phyloP scores from a whole-genome alignment of 2,329 filamentous ascomycete genomes.

The Aspergillus ruber region DNA sequence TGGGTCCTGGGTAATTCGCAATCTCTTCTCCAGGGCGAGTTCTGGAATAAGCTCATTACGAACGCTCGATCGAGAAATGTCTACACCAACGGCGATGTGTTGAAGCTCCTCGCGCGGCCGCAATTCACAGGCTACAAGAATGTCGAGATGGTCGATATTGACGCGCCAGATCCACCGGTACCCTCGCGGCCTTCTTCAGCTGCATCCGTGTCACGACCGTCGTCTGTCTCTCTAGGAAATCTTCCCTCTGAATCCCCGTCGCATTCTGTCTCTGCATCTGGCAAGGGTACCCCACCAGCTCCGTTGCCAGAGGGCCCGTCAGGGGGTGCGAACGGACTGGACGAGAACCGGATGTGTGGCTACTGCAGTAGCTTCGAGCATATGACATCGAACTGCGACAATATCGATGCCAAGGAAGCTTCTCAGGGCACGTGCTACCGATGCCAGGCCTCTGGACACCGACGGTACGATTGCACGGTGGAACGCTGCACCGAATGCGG shows the following conservation, averaged over 20 bases:
- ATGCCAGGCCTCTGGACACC: conserved; percentile 36
- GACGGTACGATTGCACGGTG: conserved; percentile 30
- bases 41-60: conserved; percentile 80
- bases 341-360: conserved; percentile 36
- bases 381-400: conserved; percentile 41
- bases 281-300: conserved; percentile 17
- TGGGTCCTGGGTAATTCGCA: conserved; percentile 94
- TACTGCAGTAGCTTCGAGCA: conserved; percentile 43
- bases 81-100: conserved; percentile 66
- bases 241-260: conserved; percentile 10
- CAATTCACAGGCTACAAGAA: conserved; percentile 43
- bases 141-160: conserved; percentile 38
- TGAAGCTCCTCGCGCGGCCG: conserved; percentile 49
- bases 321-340: conserved; percentile 38
- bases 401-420: conserved; percentile 34
- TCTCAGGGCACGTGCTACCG: conserved; percentile 36
- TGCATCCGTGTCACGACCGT: conserved; percentile 23
- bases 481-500: conserved; percentile 41
- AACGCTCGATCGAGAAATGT: conserved; percentile 68
- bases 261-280: conserved; percentile 20
- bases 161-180: conserved; percentile 6
- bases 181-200: conserved; percentile 15
- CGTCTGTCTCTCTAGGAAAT: conserved; percentile 22
- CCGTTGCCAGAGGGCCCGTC: conserved; percentile 32
- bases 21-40: conserved; percentile 78